Evolutionary conservation across 306 rosid genomes (phyloP), one percentile per base, ranked within the genome.

Genomic region (Albizia julibrissin): DNA sequence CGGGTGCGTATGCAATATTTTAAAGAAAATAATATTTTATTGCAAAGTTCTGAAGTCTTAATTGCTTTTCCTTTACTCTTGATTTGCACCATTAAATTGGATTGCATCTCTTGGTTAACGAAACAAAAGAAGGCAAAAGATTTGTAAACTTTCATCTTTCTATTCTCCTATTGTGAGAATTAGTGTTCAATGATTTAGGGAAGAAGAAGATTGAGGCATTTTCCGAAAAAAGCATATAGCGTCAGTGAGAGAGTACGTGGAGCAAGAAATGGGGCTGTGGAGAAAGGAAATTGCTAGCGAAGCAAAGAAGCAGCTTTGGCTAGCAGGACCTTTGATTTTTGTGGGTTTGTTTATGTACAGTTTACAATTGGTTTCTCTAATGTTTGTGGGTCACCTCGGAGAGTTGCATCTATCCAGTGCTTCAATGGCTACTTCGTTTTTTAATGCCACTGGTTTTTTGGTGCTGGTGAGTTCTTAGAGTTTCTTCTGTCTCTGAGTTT

Each of bases 361-460:
- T 68, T 73, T 88, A 33, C 95, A 87, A 80, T 58, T 88, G 13
- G 85, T 89, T 52, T 85, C 95, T 10, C 50, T 93, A 0, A 90
- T 91, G 92, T 93, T 91, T 70, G 89, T 89, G 0, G 96, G 93
- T 29, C 96, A 90, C 84, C 91, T 93, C 21, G 94, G 91, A 3
- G 91, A 91, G 52, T 42, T 91, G 65, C 29, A 90, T 58, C 92
- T 89, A 15, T 84, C 96, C 4, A 90, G 90, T 78, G 92, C 94
- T 81, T 80, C 96, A 59, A 82, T 91, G 84, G 98, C 93, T n/a
- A 82, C 92, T 75, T 90, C 98, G 9, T 89, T 93, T 74, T 71
- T 89, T 0, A 71, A 85, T 0, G 93, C 89, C 69, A 79, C 87
- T 10, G 98, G 96, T 70, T 87, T 86, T 89, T 85, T 75, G 87